phyloP scores from a whole-genome alignment of 257 asterid species.

The Solanum piurae region DNA sequence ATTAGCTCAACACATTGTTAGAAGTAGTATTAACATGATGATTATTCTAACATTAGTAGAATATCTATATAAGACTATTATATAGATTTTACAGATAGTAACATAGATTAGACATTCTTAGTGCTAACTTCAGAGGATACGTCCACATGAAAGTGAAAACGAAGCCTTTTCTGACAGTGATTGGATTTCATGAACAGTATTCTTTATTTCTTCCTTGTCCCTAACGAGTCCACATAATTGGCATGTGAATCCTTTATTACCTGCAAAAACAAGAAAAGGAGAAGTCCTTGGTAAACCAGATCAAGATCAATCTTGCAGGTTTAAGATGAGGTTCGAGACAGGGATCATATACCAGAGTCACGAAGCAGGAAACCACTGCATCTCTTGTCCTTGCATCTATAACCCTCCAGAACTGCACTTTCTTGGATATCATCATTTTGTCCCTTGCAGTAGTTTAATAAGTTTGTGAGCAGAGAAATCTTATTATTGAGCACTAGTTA shows the following conservation, averaged over 20 bases:
- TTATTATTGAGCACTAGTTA: background rate
- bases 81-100: background rate
- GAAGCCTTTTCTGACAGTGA: slow-evolving; percentile 51
- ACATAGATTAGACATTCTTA: background rate
- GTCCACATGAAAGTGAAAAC: slow-evolving; percentile 30
- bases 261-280: slow-evolving; percentile 25
- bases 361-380: slow-evolving; percentile 72
- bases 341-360: slow-evolving; percentile 38
- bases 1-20: background rate
- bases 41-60: background rate
- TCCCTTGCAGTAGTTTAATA: slow-evolving; percentile 28
- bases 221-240: slow-evolving; percentile 76
- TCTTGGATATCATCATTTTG: slow-evolving; percentile 70
- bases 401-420: slow-evolving; percentile 86
- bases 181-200: slow-evolving; percentile 32
- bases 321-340: background rate
- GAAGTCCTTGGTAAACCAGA: background rate
- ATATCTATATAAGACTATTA: background rate
- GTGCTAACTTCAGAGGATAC: slow-evolving; percentile 46
- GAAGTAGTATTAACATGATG: background rate
- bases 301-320: background rate
- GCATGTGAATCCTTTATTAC: slow-evolving; percentile 65
- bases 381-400: slow-evolving; percentile 52
- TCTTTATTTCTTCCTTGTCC: slow-evolving; percentile 59
- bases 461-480: background rate